phyloP scores from a whole-genome alignment of 805 yeast genomes.

The Lachancea thermotolerans region DNA sequence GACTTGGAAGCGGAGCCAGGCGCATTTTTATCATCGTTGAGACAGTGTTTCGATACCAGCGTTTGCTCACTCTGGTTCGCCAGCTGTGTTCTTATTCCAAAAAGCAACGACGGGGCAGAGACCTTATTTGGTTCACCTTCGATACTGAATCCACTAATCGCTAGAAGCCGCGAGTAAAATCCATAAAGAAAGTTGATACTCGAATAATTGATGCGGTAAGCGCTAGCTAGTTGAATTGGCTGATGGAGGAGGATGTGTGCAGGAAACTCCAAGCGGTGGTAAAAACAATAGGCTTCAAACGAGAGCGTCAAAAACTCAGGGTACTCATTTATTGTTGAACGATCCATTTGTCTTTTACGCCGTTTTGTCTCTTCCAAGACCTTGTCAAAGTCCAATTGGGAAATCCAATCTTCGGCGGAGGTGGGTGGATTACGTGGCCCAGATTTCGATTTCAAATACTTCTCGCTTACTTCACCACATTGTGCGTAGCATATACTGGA shows the following conservation, averaged over 20 bases:
- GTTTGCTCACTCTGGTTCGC: slow-evolving; percentile 9
- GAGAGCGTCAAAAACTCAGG: slow-evolving; percentile 30
- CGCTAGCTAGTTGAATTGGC: slow-evolving; percentile 22
- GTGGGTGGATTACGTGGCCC: neutral
- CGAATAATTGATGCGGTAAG: slow-evolving; percentile 17
- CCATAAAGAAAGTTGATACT: slow-evolving; percentile 27
- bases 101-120: slow-evolving; percentile 4
- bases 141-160: slow-evolving; percentile 26
- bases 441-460: neutral
- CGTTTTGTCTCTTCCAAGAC: slow-evolving; percentile 18
- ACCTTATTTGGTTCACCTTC: slow-evolving; percentile 17
- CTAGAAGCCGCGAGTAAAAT: slow-evolving; percentile 25
- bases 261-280: slow-evolving; percentile 30
- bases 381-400: slow-evolving; percentile 14
- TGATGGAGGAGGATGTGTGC: slow-evolving; percentile 27
- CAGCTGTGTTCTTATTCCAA: slow-evolving; percentile 4
- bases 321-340: slow-evolving; percentile 25
- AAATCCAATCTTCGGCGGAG: neutral
- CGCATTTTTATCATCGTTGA: neutral
- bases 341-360: slow-evolving; percentile 20
- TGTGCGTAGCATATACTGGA: slow-evolving; percentile 22
- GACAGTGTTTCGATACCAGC: slow-evolving; percentile 1
- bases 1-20: neutral
- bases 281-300: slow-evolving; percentile 32
- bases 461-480: slow-evolving; percentile 10